Percentiles rank a stretch among this genome's conserved stretches.
These are phyloP conservation scores for Ceraceosorus guamensis DNA, from an alignment of 1,284 basidiomycete species.

Conservation along the genomic window DNA sequence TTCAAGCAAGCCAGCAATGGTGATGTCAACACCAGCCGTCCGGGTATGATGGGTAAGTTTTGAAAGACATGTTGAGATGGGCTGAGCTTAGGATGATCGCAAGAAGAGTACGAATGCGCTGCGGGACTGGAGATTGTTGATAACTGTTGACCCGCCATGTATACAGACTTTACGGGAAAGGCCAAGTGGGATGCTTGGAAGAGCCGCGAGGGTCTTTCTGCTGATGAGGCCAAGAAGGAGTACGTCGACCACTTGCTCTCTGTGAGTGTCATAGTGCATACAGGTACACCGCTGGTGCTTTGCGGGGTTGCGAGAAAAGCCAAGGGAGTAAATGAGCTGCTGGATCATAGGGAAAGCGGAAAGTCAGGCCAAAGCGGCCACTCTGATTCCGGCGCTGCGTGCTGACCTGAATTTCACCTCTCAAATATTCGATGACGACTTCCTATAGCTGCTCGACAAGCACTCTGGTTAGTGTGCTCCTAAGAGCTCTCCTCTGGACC, in stretches of 20 bases:
- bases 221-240: slow-evolving; percentile 37
- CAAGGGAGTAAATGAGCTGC: background rate
- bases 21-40: slow-evolving; percentile 42
- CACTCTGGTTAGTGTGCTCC: slow-evolving; percentile 22
- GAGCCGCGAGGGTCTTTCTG: slow-evolving; percentile 28
- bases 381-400: background rate
- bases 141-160: background rate
- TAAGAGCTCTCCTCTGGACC: background rate
- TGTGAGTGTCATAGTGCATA: slow-evolving; percentile 10
- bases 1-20: slow-evolving; percentile 48
- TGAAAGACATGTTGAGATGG: background rate
- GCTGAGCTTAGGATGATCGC: background rate
- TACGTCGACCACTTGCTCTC: slow-evolving; percentile 36
- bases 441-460: slow-evolving; percentile 30
- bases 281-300: background rate
- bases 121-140: too few species aligned
- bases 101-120: too few species aligned
- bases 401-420: background rate
- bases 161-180: slow-evolving; percentile 40
- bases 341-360: background rate
- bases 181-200: slow-evolving; percentile 46
- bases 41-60: slow-evolving; percentile 43
- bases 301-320: slow-evolving; percentile 3
- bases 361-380: background rate
- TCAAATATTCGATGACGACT: background rate